These are phyloP conservation scores for Chrysophaeum taylorii DNA, from an alignment of 352 stramenopile genomes.

Conservation along the genomic window DNA sequence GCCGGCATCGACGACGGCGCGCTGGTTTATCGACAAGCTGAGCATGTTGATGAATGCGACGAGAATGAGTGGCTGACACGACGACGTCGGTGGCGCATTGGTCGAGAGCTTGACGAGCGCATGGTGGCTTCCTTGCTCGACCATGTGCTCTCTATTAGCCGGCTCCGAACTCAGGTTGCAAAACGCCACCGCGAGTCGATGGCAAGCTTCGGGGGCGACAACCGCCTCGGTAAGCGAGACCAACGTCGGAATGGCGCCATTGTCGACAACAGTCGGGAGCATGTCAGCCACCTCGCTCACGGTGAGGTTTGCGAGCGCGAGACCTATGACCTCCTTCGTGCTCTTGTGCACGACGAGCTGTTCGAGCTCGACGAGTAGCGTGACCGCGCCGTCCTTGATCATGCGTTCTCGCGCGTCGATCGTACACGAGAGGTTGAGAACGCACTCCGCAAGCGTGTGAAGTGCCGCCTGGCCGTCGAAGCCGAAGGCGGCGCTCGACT, in stretches of 20 bases:
- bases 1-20: not conserved
- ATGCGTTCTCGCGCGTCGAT: conserved; percentile 30
- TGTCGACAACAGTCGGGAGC: not conserved
- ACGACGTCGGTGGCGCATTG: not conserved
- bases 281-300: not conserved
- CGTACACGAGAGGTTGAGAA: not conserved
- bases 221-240: not conserved
- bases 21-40: conserved; percentile 7
- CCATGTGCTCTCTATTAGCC: not conserved
- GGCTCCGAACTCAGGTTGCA: conserved; percentile 1
- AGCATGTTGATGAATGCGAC: conserved; percentile 21
- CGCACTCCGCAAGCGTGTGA: not conserved
- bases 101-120: not conserved
- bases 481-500: not conserved
- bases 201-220: not conserved
- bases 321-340: not conserved
- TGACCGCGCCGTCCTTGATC: conserved; percentile 59
- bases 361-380: conserved; percentile 56
- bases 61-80: not conserved
- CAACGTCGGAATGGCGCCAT: not conserved
- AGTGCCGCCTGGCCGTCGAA: not conserved
- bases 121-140: not conserved
- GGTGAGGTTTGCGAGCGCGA: not conserved
- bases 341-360: conserved; percentile 53
- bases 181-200: not conserved